Conservation (phyloP, 2,329 filamentous ascomycete genomes). For the Plenodomus lindquistii region DNA sequence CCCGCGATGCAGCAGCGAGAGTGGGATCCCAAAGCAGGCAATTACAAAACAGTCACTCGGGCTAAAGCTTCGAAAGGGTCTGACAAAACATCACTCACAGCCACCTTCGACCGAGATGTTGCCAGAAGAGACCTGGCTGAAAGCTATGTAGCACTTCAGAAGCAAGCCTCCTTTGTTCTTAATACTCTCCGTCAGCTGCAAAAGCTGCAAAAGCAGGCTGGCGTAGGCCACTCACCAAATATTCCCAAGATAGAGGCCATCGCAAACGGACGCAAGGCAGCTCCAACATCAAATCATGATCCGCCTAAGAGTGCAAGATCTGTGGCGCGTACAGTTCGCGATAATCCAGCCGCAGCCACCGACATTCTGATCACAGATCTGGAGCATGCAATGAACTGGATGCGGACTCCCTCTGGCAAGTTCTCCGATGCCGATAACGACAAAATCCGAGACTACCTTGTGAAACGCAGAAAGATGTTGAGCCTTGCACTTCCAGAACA, state of each 20-base stretch:
- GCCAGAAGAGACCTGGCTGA: constrained; percentile 26
- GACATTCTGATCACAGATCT: constrained; percentile 28
- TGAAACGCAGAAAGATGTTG: constrained; percentile 30
- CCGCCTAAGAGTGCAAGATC: constrained; percentile 24
- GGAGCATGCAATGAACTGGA: constrained; percentile 28
- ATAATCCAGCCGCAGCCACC: constrained; percentile 23
- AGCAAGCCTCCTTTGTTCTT: constrained; percentile 26
- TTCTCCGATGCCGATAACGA: constrained; percentile 20
- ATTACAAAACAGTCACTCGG: constrained; percentile 10
- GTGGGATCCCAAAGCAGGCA: constrained; percentile 15
- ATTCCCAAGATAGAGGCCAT: constrained; percentile 25
- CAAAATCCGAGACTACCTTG: constrained; percentile 28
- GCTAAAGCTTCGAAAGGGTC: constrained; percentile 4
- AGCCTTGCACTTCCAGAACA: constrained; percentile 29
- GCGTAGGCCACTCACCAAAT: constrained; percentile 19
- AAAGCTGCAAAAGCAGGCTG: constrained; percentile 30
- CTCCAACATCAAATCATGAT: neutral
- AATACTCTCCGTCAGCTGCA: constrained; percentile 31
- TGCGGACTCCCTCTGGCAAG: constrained; percentile 18
- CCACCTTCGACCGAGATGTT: constrained; percentile 23
- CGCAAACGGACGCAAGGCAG: constrained; percentile 9
- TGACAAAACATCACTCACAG: constrained; percentile 2
- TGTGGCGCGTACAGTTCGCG: constrained; percentile 27
- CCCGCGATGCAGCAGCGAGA: constrained; percentile 4
- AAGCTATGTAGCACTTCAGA: constrained; percentile 29